phyloP scores from a whole-genome alignment of 2,329 filamentous ascomycete genomes.

The Xylariaceae sp. region DNA sequence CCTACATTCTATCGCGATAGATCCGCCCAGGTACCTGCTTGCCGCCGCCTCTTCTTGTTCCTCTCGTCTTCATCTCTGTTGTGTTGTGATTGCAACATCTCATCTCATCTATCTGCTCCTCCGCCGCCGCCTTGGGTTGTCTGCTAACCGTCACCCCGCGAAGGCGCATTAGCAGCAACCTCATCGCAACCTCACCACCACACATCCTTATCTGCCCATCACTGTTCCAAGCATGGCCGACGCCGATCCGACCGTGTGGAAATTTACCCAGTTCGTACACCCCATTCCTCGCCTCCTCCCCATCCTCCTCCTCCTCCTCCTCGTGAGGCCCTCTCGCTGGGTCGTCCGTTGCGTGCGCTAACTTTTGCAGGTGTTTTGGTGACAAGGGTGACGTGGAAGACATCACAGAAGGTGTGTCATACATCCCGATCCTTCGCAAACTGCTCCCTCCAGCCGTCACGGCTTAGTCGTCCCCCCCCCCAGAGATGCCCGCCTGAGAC shows the following conservation, averaged over 20 bases:
- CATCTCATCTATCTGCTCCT: not conserved
- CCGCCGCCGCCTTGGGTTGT: conserved; percentile 15
- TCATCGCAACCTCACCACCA: conserved; percentile 17
- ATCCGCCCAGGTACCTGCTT: conserved; percentile 16
- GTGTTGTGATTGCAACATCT: conserved; percentile 9
- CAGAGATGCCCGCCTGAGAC: too few relatives aligned
- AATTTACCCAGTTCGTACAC: conserved; percentile 21
- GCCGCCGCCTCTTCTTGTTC: conserved; percentile 9
- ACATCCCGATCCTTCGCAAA: not conserved
- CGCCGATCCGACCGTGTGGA: conserved; percentile 22
- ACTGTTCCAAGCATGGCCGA: conserved; percentile 20
- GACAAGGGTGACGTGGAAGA: conserved; percentile 99
- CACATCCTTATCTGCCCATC: conserved; percentile 8
- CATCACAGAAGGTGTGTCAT: conserved; percentile 79
- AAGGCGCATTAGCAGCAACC: conserved; percentile 19
- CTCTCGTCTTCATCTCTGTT: too few relatives aligned
- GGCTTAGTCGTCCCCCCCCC: not conserved
- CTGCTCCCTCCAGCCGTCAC: not conserved
- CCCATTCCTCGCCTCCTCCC: conserved; percentile 1
- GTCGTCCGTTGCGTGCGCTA: conserved; percentile 19
- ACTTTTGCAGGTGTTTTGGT: conserved; percentile 77
- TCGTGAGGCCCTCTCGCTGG: conserved; percentile 17
- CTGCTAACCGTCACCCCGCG: conserved; percentile 19
- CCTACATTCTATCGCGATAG: conserved; percentile 4
- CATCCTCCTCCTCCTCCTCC: not conserved